Evolutionary conservation across 2,329 filamentous ascomycete species (phyloP).

Genomic region (Ophiocordyceps camponoti-saundersi): DNA sequence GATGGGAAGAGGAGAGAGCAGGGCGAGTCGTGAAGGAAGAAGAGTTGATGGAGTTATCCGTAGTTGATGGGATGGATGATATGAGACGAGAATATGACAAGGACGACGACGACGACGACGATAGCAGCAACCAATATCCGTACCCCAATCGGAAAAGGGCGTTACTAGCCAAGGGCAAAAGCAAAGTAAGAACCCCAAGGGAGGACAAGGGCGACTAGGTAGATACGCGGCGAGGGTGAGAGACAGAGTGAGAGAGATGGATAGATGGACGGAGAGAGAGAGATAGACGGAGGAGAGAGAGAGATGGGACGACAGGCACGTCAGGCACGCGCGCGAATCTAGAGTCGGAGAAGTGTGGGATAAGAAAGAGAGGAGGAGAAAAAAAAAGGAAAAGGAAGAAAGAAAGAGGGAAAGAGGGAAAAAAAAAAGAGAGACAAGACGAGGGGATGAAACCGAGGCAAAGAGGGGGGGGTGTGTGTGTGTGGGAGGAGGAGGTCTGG

Average conservation of each 20-base stretch:
- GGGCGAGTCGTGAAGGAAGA: not conserved
- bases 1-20: not conserved
- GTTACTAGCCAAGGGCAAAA: too few species aligned
- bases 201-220: too few species aligned
- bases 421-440: slow-evolving; percentile 1
- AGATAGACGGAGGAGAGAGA: not conserved
- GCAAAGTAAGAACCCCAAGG: too few species aligned
- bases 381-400: not conserved
- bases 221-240: too few species aligned
- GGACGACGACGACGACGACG: not conserved
- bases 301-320: not conserved
- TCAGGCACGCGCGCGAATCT: not conserved
- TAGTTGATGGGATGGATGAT: too few species aligned
- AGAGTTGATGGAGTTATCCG: not conserved
- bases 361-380: not conserved
- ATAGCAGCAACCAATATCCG: too few species aligned
- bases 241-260: too few species aligned
- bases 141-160: too few species aligned
- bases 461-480: not conserved
- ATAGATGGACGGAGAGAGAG: too few species aligned
- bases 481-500: too few species aligned
- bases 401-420: not conserved
- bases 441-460: slow-evolving; percentile 2
- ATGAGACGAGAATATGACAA: too few species aligned
- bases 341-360: not conserved